Percentiles rank a stretch among this genome's conserved stretches.
These are phyloP conservation scores for Linum trigynum DNA, from an alignment of 345 rosid species.

Conservation along the genomic window DNA sequence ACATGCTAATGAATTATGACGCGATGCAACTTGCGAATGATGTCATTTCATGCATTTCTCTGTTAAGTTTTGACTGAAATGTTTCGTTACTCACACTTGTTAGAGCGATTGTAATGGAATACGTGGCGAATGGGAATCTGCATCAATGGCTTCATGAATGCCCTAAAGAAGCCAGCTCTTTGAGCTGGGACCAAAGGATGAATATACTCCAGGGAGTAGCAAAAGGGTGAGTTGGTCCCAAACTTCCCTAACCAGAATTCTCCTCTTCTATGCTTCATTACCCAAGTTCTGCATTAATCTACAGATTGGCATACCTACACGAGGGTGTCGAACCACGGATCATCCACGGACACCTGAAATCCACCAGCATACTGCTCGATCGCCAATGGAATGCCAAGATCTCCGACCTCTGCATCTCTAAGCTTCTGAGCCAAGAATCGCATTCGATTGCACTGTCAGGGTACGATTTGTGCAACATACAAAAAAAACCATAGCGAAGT, in stretches of 20 bases:
- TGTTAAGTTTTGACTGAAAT: not conserved
- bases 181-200: slow-evolving; percentile 49
- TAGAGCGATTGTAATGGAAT: slow-evolving; percentile 65
- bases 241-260: not conserved
- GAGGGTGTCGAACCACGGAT: slow-evolving; percentile 59
- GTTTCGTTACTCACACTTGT: not conserved
- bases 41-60: not conserved
- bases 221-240: slow-evolving; percentile 43
- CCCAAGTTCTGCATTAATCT: slow-evolving; percentile 1
- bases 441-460: slow-evolving; percentile 11
- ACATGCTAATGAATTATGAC: too few species aligned
- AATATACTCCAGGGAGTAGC: slow-evolving; percentile 62
- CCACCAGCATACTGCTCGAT: slow-evolving; percentile 64
- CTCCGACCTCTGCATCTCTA: slow-evolving; percentile 41
- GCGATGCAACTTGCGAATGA: too few species aligned
- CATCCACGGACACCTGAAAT: slow-evolving; percentile 45
- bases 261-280: not conserved
- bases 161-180: slow-evolving; percentile 32
- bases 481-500: not conserved
- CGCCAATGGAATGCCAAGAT: slow-evolving; percentile 69
- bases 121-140: slow-evolving; percentile 59
- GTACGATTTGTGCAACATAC: slow-evolving; percentile 16
- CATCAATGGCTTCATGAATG: slow-evolving; percentile 66
- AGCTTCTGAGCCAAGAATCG: slow-evolving; percentile 18
- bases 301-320: slow-evolving; percentile 66